Percentiles rank a stretch among this genome's conserved stretches.
These are phyloP conservation scores for Kazachstania sp. DNA, from an alignment of 1,139 yeast species.

Conservation along the genomic window DNA sequence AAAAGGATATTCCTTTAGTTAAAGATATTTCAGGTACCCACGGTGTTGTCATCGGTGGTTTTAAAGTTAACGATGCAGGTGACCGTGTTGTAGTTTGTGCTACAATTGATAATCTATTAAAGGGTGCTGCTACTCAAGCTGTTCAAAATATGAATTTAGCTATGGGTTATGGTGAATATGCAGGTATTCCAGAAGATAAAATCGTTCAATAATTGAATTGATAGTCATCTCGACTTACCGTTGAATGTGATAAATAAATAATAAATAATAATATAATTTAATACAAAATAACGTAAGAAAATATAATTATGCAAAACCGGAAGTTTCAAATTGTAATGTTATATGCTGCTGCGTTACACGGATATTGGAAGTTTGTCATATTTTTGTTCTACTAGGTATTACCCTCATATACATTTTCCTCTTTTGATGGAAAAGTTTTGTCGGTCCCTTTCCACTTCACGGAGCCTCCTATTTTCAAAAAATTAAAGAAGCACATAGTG, in stretches of 20 bases:
- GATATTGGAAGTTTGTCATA: too few species aligned
- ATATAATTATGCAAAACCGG: not conserved
- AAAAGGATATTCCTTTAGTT: constrained; percentile 60
- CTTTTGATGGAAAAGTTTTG: not conserved
- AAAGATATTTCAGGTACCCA: constrained; percentile 88
- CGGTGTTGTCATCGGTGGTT: constrained; percentile 91
- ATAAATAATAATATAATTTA: not conserved
- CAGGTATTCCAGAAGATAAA: constrained; percentile 66
- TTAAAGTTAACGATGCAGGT: constrained; percentile 81
- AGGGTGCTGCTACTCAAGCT: constrained; percentile 99
- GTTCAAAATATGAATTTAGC: constrained; percentile 89
- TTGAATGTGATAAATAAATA: not conserved
- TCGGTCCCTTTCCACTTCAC: not conserved
- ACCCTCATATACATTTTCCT: not conserved
- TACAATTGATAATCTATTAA: constrained; percentile 87
- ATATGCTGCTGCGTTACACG: too few species aligned
- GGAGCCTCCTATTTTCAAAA: not conserved
- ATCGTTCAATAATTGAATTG: constrained; percentile 10
- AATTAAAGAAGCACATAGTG: too few species aligned
- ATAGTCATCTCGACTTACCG: not conserved
- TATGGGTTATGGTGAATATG: constrained; percentile 85
- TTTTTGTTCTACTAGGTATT: too few species aligned
- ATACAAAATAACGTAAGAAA: not conserved
- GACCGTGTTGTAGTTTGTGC: constrained; percentile 91
- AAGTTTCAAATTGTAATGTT: not conserved